These are phyloP conservation scores for Tympanopsis confertula DNA, from an alignment of 2,329 filamentous ascomycete species.

Conservation along the genomic window DNA sequence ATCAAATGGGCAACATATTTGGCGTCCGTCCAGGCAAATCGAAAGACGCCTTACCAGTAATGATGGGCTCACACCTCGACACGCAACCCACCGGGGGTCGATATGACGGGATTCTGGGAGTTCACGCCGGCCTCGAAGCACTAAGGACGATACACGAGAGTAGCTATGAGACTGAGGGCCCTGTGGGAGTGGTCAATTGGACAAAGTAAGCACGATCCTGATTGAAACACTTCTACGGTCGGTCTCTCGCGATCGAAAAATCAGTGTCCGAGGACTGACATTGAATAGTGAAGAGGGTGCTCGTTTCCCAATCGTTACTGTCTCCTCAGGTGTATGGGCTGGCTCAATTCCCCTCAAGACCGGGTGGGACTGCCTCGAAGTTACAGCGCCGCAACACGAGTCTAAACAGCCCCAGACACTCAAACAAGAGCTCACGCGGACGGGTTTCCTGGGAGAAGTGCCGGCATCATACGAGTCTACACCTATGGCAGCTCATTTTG, in stretches of 20 bases:
- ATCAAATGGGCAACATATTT: conserved; percentile 74
- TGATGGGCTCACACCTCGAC: conserved; percentile 59
- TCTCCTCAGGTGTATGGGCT: conserved; percentile 67
- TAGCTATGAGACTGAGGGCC: conserved; percentile 55
- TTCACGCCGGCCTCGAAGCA: conserved; percentile 64
- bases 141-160: conserved; percentile 57
- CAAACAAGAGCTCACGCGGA: conserved; percentile 58
- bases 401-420: too few relatives aligned
- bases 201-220: conserved; percentile 42
- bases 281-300: conserved; percentile 64
- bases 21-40: conserved; percentile 53
- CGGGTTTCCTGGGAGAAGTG: conserved; percentile 54
- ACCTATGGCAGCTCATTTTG: conserved; percentile 68
- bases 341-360: conserved; percentile 49
- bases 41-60: conserved; percentile 48
- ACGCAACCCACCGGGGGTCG: conserved; percentile 54
- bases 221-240: neutral
- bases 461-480: conserved; percentile 43
- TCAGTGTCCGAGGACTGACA: neutral
- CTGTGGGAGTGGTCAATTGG: conserved; percentile 68
- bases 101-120: conserved; percentile 69
- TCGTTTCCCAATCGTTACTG: conserved; percentile 65
- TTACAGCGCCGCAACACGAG: too few relatives aligned
- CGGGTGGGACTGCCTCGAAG: too few relatives aligned
- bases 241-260: neutral